Base-by-base conservation (phyloP, 129 eudicot genomes). In the Ambrosia trifida region DNA sequence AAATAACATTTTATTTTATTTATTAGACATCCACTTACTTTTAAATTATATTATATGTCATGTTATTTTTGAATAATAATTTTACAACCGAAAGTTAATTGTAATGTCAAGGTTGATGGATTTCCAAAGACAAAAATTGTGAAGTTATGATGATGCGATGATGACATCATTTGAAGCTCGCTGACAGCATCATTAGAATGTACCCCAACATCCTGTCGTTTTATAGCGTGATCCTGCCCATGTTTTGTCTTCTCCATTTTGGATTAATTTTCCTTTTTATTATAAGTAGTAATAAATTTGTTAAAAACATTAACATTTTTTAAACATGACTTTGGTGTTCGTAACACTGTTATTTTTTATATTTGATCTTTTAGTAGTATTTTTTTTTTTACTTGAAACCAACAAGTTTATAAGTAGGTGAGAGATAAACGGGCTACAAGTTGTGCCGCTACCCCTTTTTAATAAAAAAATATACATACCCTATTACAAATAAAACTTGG, bases 221-320 rank as follows among this genome's bases (percentile, higher is more conserved):
- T 73, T 61, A 46, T 73, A 73, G 77, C 77, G 77, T 73, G 77
- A 73, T 19, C 59, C 61, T 73, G 77, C 77, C 69, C 77, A 73
- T 73, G 69, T 73, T 72, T 73, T 73, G 77, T 73, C 77, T 62
- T 73, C 77, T 46, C 62, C 38, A 73, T 61, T 61, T 73, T 62
- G 69, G 70, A 61, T 61, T 73, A 73, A 61, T 61, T 60, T 60
- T 72, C 13, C 2, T n/a, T 16, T 31, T 28, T 24, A 44, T 46
- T 8, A 63, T 24, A 24, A 24, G 7, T 1, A 5, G 4, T 3
- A 12, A 66, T 30, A 1, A 28, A 24, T 14, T 66, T 43, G 10
- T 66, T 45, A 41, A 46, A 45, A 66, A 20, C 38, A 28, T 57
- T 53, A 46, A 11, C 4, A 45, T 45, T 10, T 11, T 30, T 57